phyloP scores from a whole-genome alignment of 768 basidiomycete genomes.

The Amanita jacksonii region DNA sequence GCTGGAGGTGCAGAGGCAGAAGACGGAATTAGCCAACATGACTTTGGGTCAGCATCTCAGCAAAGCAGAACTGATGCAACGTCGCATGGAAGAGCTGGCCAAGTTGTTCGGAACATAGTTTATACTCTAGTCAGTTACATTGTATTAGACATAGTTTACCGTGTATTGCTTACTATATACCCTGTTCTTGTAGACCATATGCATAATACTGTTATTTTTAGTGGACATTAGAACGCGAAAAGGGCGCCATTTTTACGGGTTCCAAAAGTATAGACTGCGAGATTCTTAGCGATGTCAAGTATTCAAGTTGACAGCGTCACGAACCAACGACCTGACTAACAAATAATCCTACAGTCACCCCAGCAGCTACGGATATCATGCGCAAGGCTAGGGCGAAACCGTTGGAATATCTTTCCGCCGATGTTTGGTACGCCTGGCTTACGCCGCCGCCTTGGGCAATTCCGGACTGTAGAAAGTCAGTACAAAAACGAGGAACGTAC shows the following conservation, averaged over 20 bases:
- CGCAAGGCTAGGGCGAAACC: constrained; percentile 73
- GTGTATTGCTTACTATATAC: constrained; percentile 8
- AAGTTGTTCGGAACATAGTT: constrained; percentile 52
- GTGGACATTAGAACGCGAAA: constrained; percentile 75
- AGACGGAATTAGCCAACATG: constrained; percentile 90
- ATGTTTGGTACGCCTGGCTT: constrained; percentile 47
- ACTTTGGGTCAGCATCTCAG: constrained; percentile 81
- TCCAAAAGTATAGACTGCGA: constrained; percentile 61
- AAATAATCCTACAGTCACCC: constrained; percentile 79
- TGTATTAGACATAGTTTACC: constrained; percentile 6
- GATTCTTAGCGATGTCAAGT: neutral
- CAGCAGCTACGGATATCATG: constrained; percentile 79
- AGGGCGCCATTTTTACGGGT: constrained; percentile 62
- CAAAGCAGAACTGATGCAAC: constrained; percentile 80
- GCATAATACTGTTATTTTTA: constrained; percentile 21
- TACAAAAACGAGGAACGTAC: neutral
- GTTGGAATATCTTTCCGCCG: constrained; percentile 62
- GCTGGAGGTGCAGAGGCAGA: constrained; percentile 90
- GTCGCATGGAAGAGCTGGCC: constrained; percentile 81
- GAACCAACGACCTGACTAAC: constrained; percentile 60
- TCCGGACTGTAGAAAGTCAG: constrained; percentile 42
- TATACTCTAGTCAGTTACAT: constrained; percentile 16
- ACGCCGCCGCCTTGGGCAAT: constrained; percentile 70
- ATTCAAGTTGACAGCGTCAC: constrained; percentile 7
- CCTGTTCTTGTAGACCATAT: constrained; percentile 3